These are phyloP conservation scores for Podila verticillata DNA, from an alignment of 192 early-diverging fungal species.

Conservation along the genomic window DNA sequence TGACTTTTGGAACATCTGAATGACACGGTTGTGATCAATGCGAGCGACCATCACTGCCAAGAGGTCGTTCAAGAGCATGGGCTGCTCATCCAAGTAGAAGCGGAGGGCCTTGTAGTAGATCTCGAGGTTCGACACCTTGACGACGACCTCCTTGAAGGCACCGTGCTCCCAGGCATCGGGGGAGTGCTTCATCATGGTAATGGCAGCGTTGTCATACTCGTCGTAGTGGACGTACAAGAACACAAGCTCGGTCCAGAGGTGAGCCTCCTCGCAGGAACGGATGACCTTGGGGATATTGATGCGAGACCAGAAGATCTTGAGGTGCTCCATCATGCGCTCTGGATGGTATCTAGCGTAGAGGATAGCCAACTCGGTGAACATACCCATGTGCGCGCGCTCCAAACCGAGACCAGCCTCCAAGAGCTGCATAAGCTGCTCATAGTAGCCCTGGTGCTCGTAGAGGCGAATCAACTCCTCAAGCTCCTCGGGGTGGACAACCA, in stretches of 20 bases:
- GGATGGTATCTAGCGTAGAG: conserved; percentile 97
- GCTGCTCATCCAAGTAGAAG: conserved; percentile 97
- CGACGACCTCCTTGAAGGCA: conserved; percentile 95
- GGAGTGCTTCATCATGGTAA: conserved; percentile 96
- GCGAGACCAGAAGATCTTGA: conserved; percentile 96
- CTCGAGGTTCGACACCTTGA: conserved; percentile 97
- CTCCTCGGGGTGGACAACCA: conserved; percentile 98
- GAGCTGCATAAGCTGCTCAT: conserved; percentile 90
- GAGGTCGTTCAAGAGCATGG: conserved; percentile 92
- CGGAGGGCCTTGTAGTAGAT: conserved; percentile 98
- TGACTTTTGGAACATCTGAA: conserved; percentile 97
- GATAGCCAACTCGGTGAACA: conserved; percentile 99
- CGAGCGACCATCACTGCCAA: conserved; percentile 87
- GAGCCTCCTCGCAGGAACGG: conserved; percentile 88
- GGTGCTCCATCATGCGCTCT: conserved; percentile 96
- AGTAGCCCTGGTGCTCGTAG: conserved; percentile 91
- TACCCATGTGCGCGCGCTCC: conserved; percentile 99
- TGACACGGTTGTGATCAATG: conserved; percentile 97
- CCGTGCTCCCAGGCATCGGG: conserved; percentile 97
- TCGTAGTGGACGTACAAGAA: conserved; percentile 99
- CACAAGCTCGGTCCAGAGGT: conserved; percentile 97
- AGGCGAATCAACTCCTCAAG: conserved; percentile 86
- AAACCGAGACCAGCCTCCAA: conserved; percentile 95
- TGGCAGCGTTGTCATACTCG: conserved; percentile 97
- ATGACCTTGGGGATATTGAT: conserved; percentile 99